Evolutionary conservation across 768 basidiomycete genomes (phyloP).

Genomic region (Serendipita indica): DNA sequence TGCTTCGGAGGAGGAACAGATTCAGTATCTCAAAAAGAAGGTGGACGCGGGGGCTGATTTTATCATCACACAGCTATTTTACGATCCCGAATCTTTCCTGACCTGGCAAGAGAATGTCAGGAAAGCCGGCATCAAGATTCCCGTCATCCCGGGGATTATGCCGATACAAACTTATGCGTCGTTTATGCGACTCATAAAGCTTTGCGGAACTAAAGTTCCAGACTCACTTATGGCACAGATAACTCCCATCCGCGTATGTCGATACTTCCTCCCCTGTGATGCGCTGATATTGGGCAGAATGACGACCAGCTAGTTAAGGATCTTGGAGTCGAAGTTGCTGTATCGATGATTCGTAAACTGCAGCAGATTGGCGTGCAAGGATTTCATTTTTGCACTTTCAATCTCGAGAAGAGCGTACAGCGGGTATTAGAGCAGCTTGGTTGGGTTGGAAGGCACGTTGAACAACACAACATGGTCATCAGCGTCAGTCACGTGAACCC

Average conservation of each 20-base stretch:
- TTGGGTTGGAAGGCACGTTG: slow-evolving; percentile 41
- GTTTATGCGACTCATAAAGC: slow-evolving; percentile 77
- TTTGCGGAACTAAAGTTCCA: slow-evolving; percentile 73
- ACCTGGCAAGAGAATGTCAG: slow-evolving; percentile 63
- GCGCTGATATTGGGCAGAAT: slow-evolving; percentile 34
- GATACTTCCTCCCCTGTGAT: background rate
- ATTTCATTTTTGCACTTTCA: slow-evolving; percentile 91
- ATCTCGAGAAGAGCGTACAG: slow-evolving; percentile 90
- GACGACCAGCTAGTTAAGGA: slow-evolving; percentile 92
- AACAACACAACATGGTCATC: slow-evolving; percentile 29
- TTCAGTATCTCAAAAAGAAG: slow-evolving; percentile 66
- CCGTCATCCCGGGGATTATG: slow-evolving; percentile 93
- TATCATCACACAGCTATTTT: slow-evolving; percentile 92
- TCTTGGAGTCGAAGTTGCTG: slow-evolving; percentile 78
- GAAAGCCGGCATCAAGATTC: slow-evolving; percentile 63
- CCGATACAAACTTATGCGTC: slow-evolving; percentile 95
- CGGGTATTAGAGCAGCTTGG: slow-evolving; percentile 64
- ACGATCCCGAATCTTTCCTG: slow-evolving; percentile 81
- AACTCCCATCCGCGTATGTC: slow-evolving; percentile 57
- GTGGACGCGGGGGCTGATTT: slow-evolving; percentile 92
- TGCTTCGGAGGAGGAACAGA: slow-evolving; percentile 42
- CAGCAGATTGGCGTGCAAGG: slow-evolving; percentile 48
- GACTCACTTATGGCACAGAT: slow-evolving; percentile 46
- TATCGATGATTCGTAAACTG: slow-evolving; percentile 56
- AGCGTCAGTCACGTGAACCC: background rate